Base-by-base conservation (phyloP, 768 basidiomycete genomes). In the Leucosporidium yakuticum region DNA sequence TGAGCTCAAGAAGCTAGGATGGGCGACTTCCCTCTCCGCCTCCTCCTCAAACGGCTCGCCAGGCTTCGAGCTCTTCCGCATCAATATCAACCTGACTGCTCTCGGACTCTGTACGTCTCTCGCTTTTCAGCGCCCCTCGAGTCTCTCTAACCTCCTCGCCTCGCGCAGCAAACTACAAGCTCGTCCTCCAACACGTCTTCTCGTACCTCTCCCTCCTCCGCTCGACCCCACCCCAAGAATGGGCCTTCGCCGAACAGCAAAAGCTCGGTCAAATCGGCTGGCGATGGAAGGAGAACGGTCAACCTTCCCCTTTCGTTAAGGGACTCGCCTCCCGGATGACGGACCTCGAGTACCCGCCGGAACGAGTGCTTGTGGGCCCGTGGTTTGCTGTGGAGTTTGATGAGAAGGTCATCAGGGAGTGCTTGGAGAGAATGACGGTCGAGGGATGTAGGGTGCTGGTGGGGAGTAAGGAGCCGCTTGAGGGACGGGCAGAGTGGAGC, bases 41-140 rank as follows among this genome's bases (percentile, higher is more conserved):
- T 88, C 87, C 1, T 82, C 81, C 20, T 82, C 88, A 20, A 90
- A 84, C 31, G 84, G 90, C 70, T 77, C 78, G 0, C 75, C 73
- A 12, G 90, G 91, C 0, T 91, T 95, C 76, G 88, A 86, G 34
- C 87, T 89, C 83, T 88, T 95, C 79, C 91, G 89, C 75, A 78
- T 88, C 36, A 87, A 85, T 2, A 81, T 88, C 34, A 80, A 88
- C 74, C 79, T 98, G 69, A 94, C 95, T 0, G 83, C 84, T 34
- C 84, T 88, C 64, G 94, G 94, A 5, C 88, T 93, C 67, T 81
- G 91, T 93, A 76, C 75, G 88, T 82, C 23, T 39, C 17, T 50
- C 48, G 14, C 57, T 0, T 19, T 25, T 49, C 27, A 4, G 6
- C 23, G 9, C 6, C 9, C 5, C 8, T 4, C 9, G 12, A 31